Evolutionary conservation across 345 rosid species (phyloP), one percentile per base, ranked within the genome.

Genomic region (Crucihimalaya himalaica): DNA sequence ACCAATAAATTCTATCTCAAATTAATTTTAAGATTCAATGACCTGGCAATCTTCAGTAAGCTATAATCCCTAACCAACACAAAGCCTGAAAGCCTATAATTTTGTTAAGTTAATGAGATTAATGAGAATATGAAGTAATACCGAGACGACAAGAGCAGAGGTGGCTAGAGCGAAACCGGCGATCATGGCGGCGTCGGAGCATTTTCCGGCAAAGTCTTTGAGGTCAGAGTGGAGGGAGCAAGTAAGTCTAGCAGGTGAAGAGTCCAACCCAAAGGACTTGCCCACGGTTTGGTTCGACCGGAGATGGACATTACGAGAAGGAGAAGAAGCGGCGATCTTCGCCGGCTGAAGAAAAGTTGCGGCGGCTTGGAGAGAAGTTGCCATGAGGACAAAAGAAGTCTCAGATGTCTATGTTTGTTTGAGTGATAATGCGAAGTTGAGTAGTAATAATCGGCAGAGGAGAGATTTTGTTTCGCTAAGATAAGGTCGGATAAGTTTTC

Each of bases 111-210:
- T 42, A 48, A 15, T 35, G 23, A 27, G 52, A 28, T 39, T 19
- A 23, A 29, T 23, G 50, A 32, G 45, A 20, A 47, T 5, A 28
- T 14, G 45, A 39, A 67, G 28, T 16, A 23, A 40, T 76, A 93
- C 97, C 84, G 98, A 91, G 80, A 83, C 94, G 13, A 93, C 89
- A 25, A 93, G 92, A 46, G 97, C 98, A 16, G 97, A 93, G 21
- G 98, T 89, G 54, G 97, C 97, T 16, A 93, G 94, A 63, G 96
- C 89, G 27, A 91, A 87, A 65, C 96, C 89, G 29, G 92, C 96
- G 1, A 93, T 48, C 86, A 87, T 91, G 61, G 90, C 75, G 19
- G 88, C 92, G 32, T 88, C 97, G 0, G 78, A 57, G 58, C 85
- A 91, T 81, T 89, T 91, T 15, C 73, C 84, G 47, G 87, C 85